phyloP scores from a whole-genome alignment of 2,329 filamentous ascomycete genomes.

The Arthroderma sp. region DNA sequence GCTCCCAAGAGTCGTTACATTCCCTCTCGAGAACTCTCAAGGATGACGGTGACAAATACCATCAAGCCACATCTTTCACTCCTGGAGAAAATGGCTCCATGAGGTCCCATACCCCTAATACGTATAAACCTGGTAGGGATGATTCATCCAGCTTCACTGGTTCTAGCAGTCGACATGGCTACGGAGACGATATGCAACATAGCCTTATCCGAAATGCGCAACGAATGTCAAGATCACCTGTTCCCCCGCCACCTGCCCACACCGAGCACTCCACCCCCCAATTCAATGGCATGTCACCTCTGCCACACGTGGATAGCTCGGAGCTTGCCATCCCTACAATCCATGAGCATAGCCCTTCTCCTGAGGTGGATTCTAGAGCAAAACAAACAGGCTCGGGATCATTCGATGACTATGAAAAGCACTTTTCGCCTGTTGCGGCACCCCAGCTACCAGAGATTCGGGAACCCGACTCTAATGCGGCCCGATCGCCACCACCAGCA shows the following conservation, averaged over 20 bases:
- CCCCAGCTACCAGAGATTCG: no score
- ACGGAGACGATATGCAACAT: conserved; percentile 36
- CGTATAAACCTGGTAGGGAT: conserved; percentile 24
- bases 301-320: no score
- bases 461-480: not conserved
- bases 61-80: conserved; percentile 46
- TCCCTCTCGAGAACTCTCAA: conserved; percentile 67
- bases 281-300: no score
- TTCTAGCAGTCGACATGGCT: conserved; percentile 29
- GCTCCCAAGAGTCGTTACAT: conserved; percentile 73
- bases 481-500: not conserved
- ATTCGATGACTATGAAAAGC: no score
- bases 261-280: no score
- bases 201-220: conserved; percentile 45
- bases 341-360: no score
- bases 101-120: conserved; percentile 20
- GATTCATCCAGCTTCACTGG: conserved; percentile 42
- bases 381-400: no score
- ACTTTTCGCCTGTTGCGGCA: no score
- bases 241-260: conserved; percentile 10
- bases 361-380: no score
- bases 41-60: conserved; percentile 73
- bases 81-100: conserved; percentile 30
- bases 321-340: no score
- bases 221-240: conserved; percentile 43